phyloP scores from a whole-genome alignment of 2,329 filamentous ascomycete species.

The Diaporthe vaccinii region DNA sequence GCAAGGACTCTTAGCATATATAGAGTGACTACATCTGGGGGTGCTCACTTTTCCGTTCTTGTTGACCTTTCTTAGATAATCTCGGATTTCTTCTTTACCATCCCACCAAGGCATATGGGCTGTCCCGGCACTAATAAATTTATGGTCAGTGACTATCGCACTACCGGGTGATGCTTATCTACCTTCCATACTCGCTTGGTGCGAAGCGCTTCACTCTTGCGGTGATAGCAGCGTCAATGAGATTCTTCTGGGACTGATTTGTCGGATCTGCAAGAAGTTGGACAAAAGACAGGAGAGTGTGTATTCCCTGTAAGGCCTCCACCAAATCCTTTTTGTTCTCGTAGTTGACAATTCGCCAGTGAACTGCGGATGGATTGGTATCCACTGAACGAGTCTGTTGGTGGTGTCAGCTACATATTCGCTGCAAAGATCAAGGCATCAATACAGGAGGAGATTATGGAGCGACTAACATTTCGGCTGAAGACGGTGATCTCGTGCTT shows the following conservation, averaged over 20 bases:
- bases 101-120: conserved; percentile 61
- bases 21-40: neutral
- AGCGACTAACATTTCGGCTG: conserved; percentile 26
- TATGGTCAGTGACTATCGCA: neutral
- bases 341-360: conserved; percentile 61
- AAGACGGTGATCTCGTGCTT: conserved; percentile 39
- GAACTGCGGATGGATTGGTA: conserved; percentile 47
- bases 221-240: conserved; percentile 71
- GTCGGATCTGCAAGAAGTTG: conserved; percentile 50
- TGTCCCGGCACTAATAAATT: conserved; percentile 46
- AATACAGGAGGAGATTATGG: neutral
- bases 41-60: conserved; percentile 55
- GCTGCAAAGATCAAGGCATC: neutral
- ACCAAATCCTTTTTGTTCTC: conserved; percentile 53
- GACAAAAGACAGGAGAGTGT: conserved; percentile 68
- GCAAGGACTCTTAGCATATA: neutral
- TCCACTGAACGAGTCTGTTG: neutral
- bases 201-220: conserved; percentile 68
- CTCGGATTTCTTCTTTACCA: conserved; percentile 62
- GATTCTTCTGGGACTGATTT: conserved; percentile 61
- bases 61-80: conserved; percentile 67
- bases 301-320: conserved; percentile 57
- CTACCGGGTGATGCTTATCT: neutral
- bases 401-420: neutral
- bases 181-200: conserved; percentile 70